These are phyloP conservation scores for Fusarium cyanostomum DNA, from an alignment of 2,329 filamentous ascomycete genomes.

Conservation along the genomic window DNA sequence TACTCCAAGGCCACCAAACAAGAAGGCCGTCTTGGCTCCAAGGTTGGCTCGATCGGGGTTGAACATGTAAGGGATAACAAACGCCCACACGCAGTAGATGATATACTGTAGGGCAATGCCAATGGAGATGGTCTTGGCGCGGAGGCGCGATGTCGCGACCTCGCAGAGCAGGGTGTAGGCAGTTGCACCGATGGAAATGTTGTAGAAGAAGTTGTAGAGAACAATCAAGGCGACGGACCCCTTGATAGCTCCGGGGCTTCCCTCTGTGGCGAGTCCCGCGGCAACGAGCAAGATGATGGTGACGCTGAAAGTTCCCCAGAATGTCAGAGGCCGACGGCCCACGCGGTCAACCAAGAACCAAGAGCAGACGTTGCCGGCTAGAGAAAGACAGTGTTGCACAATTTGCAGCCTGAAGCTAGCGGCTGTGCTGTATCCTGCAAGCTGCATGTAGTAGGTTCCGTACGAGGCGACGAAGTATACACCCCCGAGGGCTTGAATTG, in stretches of 20 bases:
- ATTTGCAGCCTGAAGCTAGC: neutral
- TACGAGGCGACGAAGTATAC: conserved; percentile 2
- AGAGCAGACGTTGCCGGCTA: conserved; percentile 4
- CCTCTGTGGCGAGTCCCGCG: too few relatives aligned
- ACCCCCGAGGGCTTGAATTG: neutral
- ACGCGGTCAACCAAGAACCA: conserved; percentile 6
- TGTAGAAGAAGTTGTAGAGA: too few relatives aligned
- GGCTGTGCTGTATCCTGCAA: conserved; percentile 7
- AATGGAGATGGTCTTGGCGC: neutral
- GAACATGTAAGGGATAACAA: conserved; percentile 20
- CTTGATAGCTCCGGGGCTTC: too few relatives aligned
- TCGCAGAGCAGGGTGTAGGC: conserved; percentile 4
- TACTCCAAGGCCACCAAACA: conserved; percentile 1
- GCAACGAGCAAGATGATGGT: too few relatives aligned
- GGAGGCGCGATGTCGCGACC: conserved; percentile 4
- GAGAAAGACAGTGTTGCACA: neutral
- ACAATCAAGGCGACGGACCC: too few relatives aligned
- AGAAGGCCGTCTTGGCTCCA: conserved; percentile 6
- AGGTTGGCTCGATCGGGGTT: conserved; percentile 17
- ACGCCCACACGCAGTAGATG: neutral
- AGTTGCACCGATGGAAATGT: conserved; percentile 47
- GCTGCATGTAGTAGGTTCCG: conserved; percentile 9
- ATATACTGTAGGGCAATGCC: neutral
- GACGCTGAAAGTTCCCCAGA: neutral
- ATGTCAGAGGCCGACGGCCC: conserved; percentile 3